These are phyloP conservation scores for Excoecaria agallocha DNA, from an alignment of 345 rosid species.

Conservation along the genomic window DNA sequence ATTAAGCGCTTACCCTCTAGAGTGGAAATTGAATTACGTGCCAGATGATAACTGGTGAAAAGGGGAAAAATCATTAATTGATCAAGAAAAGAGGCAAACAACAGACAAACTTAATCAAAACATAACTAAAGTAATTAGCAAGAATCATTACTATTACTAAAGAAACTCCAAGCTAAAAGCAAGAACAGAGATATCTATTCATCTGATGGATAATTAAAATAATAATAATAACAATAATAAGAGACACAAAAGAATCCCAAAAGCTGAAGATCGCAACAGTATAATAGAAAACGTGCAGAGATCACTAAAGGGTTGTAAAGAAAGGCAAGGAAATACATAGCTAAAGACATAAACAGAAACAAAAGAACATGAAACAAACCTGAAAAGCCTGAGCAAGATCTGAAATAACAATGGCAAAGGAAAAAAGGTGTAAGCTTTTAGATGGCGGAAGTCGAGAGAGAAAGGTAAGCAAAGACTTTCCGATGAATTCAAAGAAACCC, in stretches of 20 bases:
- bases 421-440: neutral
- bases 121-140: neutral
- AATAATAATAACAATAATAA: neutral
- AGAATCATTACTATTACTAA: neutral
- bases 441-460: neutral
- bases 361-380: neutral
- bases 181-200: constrained; percentile 1
- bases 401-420: neutral
- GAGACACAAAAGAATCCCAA: neutral
- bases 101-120: neutral
- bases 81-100: constrained; percentile 6
- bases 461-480: neutral
- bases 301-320: neutral
- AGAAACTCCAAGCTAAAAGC: neutral
- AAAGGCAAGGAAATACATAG: neutral
- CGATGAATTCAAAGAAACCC: neutral
- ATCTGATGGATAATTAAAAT: neutral
- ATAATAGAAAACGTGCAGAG: neutral
- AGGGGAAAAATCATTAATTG: neutral
- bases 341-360: neutral
- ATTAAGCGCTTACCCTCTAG: neutral
- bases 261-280: constrained; percentile 3
- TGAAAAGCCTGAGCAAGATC: constrained; percentile 8
- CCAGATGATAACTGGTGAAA: constrained; percentile 1
- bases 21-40: neutral